Percentiles rank a stretch among this genome's conserved stretches.
Conservation (phyloP, 768 basidiomycete species). For the Lyophyllum atratum region DNA sequence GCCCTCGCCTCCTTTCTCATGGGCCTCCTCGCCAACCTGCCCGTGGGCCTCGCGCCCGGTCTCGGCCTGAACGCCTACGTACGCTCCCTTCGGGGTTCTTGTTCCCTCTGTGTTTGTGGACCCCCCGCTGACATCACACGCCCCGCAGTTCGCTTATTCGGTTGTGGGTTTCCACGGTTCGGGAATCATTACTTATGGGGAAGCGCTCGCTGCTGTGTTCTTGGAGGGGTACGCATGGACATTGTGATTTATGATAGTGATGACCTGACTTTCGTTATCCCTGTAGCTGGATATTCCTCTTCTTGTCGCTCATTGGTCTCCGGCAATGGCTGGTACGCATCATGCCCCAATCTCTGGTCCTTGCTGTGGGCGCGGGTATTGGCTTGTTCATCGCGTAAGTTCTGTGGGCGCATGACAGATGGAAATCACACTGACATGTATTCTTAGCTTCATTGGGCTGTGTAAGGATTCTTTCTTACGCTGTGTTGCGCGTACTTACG, state of each 20-base stretch:
- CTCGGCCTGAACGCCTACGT: constrained; percentile 84
- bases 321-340: constrained; percentile 89
- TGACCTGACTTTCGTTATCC: neutral
- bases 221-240: constrained; percentile 73
- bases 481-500: neutral
- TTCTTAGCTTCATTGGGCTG: constrained; percentile 69
- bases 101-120: neutral
- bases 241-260: neutral
- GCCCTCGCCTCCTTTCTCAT: constrained; percentile 78
- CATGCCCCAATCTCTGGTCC: constrained; percentile 85
- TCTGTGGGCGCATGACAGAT: neutral
- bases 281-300: constrained; percentile 76
- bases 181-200: constrained; percentile 70
- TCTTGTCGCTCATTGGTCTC: constrained; percentile 78
- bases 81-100: constrained; percentile 25
- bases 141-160: constrained; percentile 76
- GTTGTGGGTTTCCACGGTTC: constrained; percentile 85
- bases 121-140: neutral
- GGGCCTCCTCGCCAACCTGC: constrained; percentile 85
- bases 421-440: constrained; percentile 8
- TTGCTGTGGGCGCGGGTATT: constrained; percentile 85
- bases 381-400: constrained; percentile 85
- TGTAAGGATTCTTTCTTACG: constrained; percentile 40
- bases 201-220: constrained; percentile 85
- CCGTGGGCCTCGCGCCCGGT: constrained; percentile 87